Evolutionary conservation across 345 rosid species (phyloP), one percentile per base, ranked within the genome.

Genomic region (Salix udensis): DNA sequence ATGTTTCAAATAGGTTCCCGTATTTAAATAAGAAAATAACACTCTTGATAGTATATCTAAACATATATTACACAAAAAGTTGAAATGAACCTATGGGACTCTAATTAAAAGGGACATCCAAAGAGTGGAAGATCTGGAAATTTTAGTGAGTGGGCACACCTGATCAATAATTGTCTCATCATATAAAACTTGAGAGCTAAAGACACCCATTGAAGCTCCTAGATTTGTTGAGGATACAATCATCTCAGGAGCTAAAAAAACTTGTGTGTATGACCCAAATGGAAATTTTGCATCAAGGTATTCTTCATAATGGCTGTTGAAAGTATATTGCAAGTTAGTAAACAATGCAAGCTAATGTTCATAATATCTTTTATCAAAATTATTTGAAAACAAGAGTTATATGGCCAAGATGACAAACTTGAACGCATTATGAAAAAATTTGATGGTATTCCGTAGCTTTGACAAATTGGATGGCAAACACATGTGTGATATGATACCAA

Each of bases 81-180:
- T 44, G 37, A 4, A 5, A 34, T 34, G 37, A 34, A 46, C 50
- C 3, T 15, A 46, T 46, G 50, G 1, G 16, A 46, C 50, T 44
- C 16, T 46, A 46, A 13, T 46, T 46, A 15, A 14, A 46, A 12
- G 50, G 50, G 18, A 46, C 13, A 46, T 13, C 50, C 5, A 46
- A 46, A 46, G 50, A 1, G 18, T 4, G 50, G 16, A 46, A 46
- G 50, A 46, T 46, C 18, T 60, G 6, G 19, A 72, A 72, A 58
- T 21, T 23, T 58, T 40, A 40, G 44, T 55, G n/a, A 72, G 30
- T 50, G 24, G 65, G 70, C 87, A 76, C 52, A 95, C 98, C 97
- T 96, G 95, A 83, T 96, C 96, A 67, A 96, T 91, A 85, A 93
- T 88, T 79, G 88, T 93, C 85, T 92, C 96, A 79, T 96, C 98